Evolutionary conservation across 1,284 basidiomycete genomes (phyloP), one percentile per base, ranked within the genome.

Genomic region (Pyrrhoderma lamaoense): DNA sequence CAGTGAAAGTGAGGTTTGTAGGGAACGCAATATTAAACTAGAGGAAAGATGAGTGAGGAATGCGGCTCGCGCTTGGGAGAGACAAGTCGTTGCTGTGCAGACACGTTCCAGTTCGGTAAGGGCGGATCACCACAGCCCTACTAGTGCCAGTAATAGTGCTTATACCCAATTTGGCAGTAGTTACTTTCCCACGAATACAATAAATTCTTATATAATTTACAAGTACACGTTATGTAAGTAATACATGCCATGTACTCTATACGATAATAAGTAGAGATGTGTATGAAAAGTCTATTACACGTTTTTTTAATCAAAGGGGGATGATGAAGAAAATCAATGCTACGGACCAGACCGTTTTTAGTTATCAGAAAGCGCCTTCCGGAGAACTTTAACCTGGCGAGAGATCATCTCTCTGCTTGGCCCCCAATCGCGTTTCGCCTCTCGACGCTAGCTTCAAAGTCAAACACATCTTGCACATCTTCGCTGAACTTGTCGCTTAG

Each of bases 401-500:
- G 87, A 79, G 22, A 99, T 78, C 73, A 92, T 94, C 59, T 77
- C 77, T 56, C 79, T 76, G 62, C 89, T 92, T 1, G 95, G 86
- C 95, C 95, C 23, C 95, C 95, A 59, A 95, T 92, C 0, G 94
- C 87, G 64, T 91, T 79, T 58, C 94, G 75, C 59, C 93, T 80
- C 72, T 99, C 95, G n/a, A 98, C 94, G 59, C 89, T 93, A 52
- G 84, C 84, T 67, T 96, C 93, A 66, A 95, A 97, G 69, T 95
- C 79, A 64, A 96, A 97, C 31, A 97, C 84, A 3, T 70, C 65
- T 55, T 80, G 73, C 11, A 96, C 82, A 64, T 98, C 93, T 37
- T 87, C 82, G 11, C 76, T 75, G 63, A 99, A 99, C 59, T 83
- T 82, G 44, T 78, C 75, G 59, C 82, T 84, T 56, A 99, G 73